Percentiles rank a stretch among this genome's conserved stretches.
These are phyloP conservation scores for Datisca glomerata DNA, from an alignment of 306 rosid species.

Conservation along the genomic window DNA sequence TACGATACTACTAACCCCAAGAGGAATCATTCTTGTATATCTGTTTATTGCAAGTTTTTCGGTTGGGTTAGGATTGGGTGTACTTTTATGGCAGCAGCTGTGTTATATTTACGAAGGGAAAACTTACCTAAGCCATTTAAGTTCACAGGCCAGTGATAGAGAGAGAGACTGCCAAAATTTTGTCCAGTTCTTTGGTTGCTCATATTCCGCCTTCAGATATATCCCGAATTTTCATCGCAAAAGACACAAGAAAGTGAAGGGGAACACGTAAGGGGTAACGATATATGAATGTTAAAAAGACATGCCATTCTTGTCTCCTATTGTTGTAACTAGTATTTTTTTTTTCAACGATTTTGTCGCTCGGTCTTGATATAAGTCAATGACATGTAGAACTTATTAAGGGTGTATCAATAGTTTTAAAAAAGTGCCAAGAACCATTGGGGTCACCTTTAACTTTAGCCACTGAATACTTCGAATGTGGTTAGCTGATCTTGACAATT, in stretches of 20 bases:
- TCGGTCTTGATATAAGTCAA: no score
- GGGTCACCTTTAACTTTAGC: no score
- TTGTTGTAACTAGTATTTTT: no score
- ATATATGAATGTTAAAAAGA: no score
- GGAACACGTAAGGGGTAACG: not conserved
- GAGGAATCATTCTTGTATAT: slow-evolving; percentile 67
- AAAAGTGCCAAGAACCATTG: no score
- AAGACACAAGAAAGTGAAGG: slow-evolving; percentile 39
- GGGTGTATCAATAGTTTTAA: no score
- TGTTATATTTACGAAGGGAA: slow-evolving; percentile 62
- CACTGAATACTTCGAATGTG: no score
- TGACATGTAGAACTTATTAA: no score
- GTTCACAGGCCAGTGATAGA: slow-evolving; percentile 33
- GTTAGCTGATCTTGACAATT: no score
- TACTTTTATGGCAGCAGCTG: slow-evolving; percentile 95
- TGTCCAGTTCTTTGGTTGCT: slow-evolving; percentile 57
- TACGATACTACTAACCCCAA: slow-evolving; percentile 42
- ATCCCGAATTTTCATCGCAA: slow-evolving; percentile 39
- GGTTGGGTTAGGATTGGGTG: slow-evolving; percentile 48
- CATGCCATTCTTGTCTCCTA: no score
- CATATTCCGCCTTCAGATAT: slow-evolving; percentile 36
- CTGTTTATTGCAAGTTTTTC: slow-evolving; percentile 66
- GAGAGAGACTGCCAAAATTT: slow-evolving; percentile 73
- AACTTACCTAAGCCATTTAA: slow-evolving; percentile 50
- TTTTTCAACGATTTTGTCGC: no score